phyloP scores from a whole-genome alignment of 805 yeast genomes.

The Candida stauntonica region DNA sequence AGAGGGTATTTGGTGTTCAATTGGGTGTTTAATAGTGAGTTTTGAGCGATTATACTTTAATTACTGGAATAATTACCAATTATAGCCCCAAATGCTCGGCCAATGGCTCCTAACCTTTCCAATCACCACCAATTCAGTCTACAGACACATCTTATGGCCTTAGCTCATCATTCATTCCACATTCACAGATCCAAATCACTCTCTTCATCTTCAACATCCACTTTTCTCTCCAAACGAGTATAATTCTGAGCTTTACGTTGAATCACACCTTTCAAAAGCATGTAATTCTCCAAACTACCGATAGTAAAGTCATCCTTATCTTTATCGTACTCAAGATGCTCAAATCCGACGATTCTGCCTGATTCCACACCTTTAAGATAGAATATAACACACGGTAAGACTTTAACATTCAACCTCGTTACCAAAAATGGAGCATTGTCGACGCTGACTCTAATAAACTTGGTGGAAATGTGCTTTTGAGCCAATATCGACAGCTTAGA shows the following conservation, averaged over 20 bases:
- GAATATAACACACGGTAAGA: slow-evolving; percentile 65
- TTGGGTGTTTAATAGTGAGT: too few species aligned
- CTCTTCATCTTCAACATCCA: slow-evolving; percentile 30
- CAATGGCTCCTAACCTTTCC: too few species aligned
- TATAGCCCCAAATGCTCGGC: too few species aligned
- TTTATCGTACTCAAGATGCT: slow-evolving; percentile 43
- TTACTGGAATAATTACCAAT: too few species aligned
- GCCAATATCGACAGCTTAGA: slow-evolving; percentile 44
- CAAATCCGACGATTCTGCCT: slow-evolving; percentile 65
- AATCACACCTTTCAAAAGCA: slow-evolving; percentile 27
- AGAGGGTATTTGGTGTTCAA: too few species aligned
- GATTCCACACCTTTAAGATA: slow-evolving; percentile 58
- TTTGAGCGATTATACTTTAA: too few species aligned
- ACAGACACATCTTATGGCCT: too few species aligned
- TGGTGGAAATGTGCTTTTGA: slow-evolving; percentile 50
- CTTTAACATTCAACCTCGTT: slow-evolving; percentile 54
- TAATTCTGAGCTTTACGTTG: slow-evolving; percentile 32
- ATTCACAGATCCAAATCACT: slow-evolving; percentile 38
- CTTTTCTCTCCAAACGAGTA: slow-evolving; percentile 16
- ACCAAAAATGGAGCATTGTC: slow-evolving; percentile 69
- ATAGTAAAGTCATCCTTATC: slow-evolving; percentile 43
- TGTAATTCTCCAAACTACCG: slow-evolving; percentile 43
- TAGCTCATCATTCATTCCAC: too few species aligned
- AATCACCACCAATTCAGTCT: too few species aligned
- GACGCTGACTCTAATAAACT: slow-evolving; percentile 54